Evolutionary conservation across 2,329 filamentous ascomycete genomes (phyloP), one percentile per base, ranked within the genome.

Genomic region (Stemphylium beticola): DNA sequence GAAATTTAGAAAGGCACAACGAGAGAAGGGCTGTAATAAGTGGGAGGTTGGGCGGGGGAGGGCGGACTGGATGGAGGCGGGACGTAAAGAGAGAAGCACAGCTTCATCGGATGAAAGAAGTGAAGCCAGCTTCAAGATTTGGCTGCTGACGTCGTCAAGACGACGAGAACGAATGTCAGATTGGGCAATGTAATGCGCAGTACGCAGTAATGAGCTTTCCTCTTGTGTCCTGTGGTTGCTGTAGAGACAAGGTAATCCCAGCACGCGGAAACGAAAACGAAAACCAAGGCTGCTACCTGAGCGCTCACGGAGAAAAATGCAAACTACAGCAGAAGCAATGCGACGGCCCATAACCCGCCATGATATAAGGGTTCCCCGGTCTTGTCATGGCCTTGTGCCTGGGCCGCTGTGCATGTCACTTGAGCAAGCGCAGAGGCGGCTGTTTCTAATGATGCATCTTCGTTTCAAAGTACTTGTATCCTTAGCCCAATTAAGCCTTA

Each of bases 391-490:
- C 22, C 22, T 24, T 24, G 22, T 4, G 22, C 50, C 47, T 43
- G 45, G 37, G 24, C 32, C 34, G 47, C 47, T 31, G 42, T 39
- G 40, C 43, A 47, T 40, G 39, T 33, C 45, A 39, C 29, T 48
- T 39, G 45, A 32, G 17, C 36, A 40, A 33, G 38, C 55, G 58
- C 49, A 49, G 57, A 51, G 48, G 39, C 55, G 57, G 45, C 51
- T 58, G 62, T 66, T 67, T 67, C 61, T 37, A 61, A 56, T 42
- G 48, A 41, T 55, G 55, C 53, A 58, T 18, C 36, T 41, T 34
- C 39, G 64, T 67, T 67, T 67, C 64, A 64, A 15, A 24, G 36
- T 15, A 15, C n/a, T 33, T 22, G 29, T 24, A 39, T 50, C 42
- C 60, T 54, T 58, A 49, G 37, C 58, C 49, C 10, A 31, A 59